Conservation (phyloP, 306 rosid genomes). For the Dryas alaskensis region DNA sequence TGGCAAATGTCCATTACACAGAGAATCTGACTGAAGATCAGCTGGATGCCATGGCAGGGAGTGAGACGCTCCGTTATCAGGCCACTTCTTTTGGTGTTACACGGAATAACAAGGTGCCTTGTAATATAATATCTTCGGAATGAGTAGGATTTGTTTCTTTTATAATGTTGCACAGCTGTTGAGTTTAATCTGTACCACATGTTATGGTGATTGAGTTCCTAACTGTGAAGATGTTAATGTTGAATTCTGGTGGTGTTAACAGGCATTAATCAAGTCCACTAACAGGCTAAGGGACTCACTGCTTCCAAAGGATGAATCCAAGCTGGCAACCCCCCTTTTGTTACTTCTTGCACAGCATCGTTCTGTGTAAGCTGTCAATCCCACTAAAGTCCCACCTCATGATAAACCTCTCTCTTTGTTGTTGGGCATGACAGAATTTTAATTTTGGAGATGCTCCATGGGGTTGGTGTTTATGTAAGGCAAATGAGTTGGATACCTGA, state of each 20-base stretch:
- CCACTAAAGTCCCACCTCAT: no score
- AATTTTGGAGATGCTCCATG: background rate
- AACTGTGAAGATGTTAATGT: slow-evolving; percentile 14
- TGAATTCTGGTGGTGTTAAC: slow-evolving; percentile 24
- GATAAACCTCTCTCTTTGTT: background rate
- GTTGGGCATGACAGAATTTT: background rate
- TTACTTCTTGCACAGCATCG: slow-evolving; percentile 96
- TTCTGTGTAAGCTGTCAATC: slow-evolving; percentile 63
- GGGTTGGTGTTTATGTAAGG: background rate
- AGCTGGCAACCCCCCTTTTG: slow-evolving; percentile 83
- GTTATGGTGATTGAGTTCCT: slow-evolving; percentile 11
- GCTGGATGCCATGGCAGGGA: slow-evolving; percentile 97
- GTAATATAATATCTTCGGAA: background rate
- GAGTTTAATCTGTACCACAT: slow-evolving; percentile 9
- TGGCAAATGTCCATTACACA: slow-evolving; percentile 98
- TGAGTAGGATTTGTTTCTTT: background rate
- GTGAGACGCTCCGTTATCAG: slow-evolving; percentile 93
- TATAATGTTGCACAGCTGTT: background rate
- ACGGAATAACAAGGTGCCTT: slow-evolving; percentile 83
- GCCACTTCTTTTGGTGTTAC: slow-evolving; percentile 92
- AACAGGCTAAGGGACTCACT: slow-evolving; percentile 87
- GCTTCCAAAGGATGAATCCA: slow-evolving; percentile 87
- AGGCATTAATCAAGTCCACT: slow-evolving; percentile 88
- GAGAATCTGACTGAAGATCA: slow-evolving; percentile 96
- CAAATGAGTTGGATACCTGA: background rate